A percentile compares a stretch with the other conserved stretches of the same genome.
Conservation (phyloP, 495 filamentous ascomycete genomes). For the Geoglossum glabrum region DNA sequence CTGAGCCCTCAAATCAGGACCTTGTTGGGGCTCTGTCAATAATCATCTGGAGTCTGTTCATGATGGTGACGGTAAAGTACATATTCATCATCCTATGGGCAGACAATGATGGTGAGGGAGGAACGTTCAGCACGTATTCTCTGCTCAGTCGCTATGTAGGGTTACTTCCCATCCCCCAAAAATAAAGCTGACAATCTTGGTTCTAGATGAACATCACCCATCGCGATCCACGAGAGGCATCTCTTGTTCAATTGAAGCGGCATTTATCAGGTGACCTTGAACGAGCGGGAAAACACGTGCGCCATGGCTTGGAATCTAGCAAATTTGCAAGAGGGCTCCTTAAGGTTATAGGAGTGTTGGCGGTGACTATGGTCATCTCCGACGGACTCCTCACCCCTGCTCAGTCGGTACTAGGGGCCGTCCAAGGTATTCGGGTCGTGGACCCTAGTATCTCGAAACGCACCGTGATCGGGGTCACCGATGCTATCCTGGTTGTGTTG, state of each 20-base stretch:
- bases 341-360: constrained; percentile 46
- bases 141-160: constrained; percentile 45
- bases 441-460: constrained; percentile 25
- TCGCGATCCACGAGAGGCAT: constrained; percentile 10
- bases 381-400: constrained; percentile 53
- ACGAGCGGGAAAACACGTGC: constrained; percentile 27
- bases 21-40: constrained; percentile 51
- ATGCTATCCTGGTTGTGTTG: constrained; percentile 45
- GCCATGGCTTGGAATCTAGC: constrained; percentile 36
- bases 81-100: constrained; percentile 44
- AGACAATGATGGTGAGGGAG: constrained; percentile 65
- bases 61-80: constrained; percentile 61
- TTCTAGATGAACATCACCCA: constrained; percentile 10
- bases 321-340: constrained; percentile 29
- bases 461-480: constrained; percentile 44
- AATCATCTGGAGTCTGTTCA: constrained; percentile 50
- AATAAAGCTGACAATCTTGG: neutral
- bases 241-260: constrained; percentile 34
- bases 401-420: constrained; percentile 47
- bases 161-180: neutral
- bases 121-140: constrained; percentile 55
- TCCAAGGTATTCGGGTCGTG: constrained; percentile 43
- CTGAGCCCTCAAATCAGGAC: constrained; percentile 33
- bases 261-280: constrained; percentile 33
- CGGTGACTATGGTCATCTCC: constrained; percentile 47